Conservation (phyloP, 768 basidiomycete genomes). For the Russula olivacea region DNA sequence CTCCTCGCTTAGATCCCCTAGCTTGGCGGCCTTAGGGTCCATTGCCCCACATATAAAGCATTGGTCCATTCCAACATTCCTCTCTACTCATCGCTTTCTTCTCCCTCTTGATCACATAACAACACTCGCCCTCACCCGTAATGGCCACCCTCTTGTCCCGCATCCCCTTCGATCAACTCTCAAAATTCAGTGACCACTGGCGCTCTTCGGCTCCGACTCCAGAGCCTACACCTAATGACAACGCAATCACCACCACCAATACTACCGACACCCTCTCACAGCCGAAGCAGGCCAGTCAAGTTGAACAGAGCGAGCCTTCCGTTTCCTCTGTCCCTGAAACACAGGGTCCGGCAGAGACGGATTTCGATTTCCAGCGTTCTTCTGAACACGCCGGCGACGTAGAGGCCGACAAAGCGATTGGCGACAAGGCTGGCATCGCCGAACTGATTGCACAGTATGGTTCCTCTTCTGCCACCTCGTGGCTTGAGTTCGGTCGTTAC, state of each 20-base stretch:
- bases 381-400: not conserved
- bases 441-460: conserved; percentile 58
- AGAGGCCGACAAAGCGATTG: conserved; percentile 11
- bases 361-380: conserved; percentile 16
- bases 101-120: not conserved
- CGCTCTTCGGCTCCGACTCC: not conserved
- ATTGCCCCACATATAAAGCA: not conserved
- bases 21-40: too few relatives aligned
- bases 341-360: conserved; percentile 1
- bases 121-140: not conserved
- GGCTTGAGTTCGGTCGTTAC: conserved; percentile 51
- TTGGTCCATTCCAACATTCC: not conserved
- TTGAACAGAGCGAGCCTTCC: not conserved
- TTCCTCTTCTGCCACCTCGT: conserved; percentile 62
- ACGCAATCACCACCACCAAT: not conserved
- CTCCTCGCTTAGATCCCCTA: not conserved
- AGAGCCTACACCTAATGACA: not conserved
- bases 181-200: conserved; percentile 8
- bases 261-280: not conserved
- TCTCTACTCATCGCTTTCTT: not conserved
- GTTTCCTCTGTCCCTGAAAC: not conserved
- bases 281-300: not conserved
- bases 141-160: conserved; percentile 18
- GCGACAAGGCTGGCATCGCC: conserved; percentile 13
- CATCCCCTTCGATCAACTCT: conserved; percentile 9